A percentile compares a stretch with the other conserved stretches of the same genome.
Conservation (phyloP, 805 yeast species). For the Yarrowia sp. region DNA sequence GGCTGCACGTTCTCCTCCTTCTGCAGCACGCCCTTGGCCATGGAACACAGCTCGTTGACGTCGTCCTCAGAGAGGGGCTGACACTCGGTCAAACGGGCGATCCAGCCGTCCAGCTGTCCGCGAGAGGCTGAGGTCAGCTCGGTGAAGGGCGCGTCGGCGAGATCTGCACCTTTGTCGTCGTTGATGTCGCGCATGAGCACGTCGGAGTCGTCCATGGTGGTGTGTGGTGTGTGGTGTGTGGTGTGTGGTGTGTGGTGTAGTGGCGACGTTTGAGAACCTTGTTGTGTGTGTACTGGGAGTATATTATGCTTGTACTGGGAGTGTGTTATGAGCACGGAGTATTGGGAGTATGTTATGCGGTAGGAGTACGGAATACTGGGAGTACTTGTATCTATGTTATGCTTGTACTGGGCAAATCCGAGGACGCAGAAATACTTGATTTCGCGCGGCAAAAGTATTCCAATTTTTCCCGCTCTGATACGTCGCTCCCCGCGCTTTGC, state of each 20-base stretch:
- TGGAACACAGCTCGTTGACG: constrained; percentile 74
- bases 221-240: neutral
- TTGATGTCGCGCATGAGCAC: constrained; percentile 43
- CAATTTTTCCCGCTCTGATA: too few species aligned
- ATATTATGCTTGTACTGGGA: too few species aligned
- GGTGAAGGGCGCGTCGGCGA: constrained; percentile 52
- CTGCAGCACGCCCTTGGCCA: constrained; percentile 89
- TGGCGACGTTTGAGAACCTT: neutral
- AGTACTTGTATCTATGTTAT: too few species aligned
- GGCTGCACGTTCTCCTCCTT: constrained; percentile 94
- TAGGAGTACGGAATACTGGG: too few species aligned
- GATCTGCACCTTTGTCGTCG: too few species aligned
- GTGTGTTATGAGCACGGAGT: too few species aligned
- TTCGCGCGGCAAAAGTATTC: too few species aligned
- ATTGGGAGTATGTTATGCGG: too few species aligned
- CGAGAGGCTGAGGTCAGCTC: constrained; percentile 48
- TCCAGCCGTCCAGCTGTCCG: constrained; percentile 84
- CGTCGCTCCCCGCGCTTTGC: too few species aligned
- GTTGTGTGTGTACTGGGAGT: too few species aligned
- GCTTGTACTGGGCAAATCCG: too few species aligned
- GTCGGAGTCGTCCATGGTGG: constrained; percentile 42
- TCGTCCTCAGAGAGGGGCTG: constrained; percentile 83
- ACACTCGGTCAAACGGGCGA: constrained; percentile 74
- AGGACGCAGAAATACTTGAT: too few species aligned
- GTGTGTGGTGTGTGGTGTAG: neutral